These are phyloP conservation scores for Hypoxylon rickii DNA, from an alignment of 495 filamentous ascomycete genomes.

Conservation along the genomic window DNA sequence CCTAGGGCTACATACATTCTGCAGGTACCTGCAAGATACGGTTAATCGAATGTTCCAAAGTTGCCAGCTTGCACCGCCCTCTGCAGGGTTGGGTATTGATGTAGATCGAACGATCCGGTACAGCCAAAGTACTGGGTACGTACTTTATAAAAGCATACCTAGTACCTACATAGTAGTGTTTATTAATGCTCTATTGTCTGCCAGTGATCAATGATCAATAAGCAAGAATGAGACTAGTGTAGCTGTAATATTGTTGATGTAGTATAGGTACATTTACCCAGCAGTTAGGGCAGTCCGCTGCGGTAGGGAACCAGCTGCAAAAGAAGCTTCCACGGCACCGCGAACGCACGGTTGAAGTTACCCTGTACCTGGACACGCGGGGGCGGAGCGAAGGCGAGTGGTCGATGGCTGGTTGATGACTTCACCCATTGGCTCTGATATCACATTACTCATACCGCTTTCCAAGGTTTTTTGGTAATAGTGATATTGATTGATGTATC, in stretches of 20 bases:
- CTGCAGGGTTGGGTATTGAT: too few species aligned
- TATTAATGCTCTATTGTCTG: too few species aligned
- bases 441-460: constrained; percentile 4
- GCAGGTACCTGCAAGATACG: constrained; percentile 2
- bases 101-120: too few species aligned
- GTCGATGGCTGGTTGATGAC: too few species aligned
- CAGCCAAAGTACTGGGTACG: constrained; percentile 10
- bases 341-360: not conserved
- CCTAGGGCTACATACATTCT: not conserved
- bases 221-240: too few species aligned
- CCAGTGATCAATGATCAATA: too few species aligned
- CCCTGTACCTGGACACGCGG: constrained; percentile 5
- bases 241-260: too few species aligned
- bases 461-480: not conserved
- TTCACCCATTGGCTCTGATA: not conserved
- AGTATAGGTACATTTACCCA: too few species aligned
- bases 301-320: too few species aligned
- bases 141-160: constrained; percentile 3
- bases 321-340: constrained; percentile 1
- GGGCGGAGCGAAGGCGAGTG: not conserved
- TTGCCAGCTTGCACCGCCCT: constrained; percentile 33
- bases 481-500: too few species aligned
- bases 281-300: too few species aligned
- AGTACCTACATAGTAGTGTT: too few species aligned
- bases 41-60: constrained; percentile 37